These are phyloP conservation scores for Cercospora janseana DNA, from an alignment of 2,329 filamentous ascomycete genomes.

Conservation along the genomic window DNA sequence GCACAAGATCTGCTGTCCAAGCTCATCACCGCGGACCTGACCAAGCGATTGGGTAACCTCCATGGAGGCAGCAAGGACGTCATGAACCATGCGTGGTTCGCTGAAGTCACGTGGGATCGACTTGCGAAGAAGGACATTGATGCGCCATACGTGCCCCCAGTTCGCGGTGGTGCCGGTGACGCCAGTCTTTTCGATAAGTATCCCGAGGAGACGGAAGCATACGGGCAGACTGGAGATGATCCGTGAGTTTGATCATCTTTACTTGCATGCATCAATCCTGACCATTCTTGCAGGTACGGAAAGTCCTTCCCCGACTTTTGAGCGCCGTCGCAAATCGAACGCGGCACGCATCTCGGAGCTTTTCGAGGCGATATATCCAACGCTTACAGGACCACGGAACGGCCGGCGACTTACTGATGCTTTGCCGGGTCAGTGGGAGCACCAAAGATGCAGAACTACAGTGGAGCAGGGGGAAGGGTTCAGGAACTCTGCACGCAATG, in stretches of 20 bases:
- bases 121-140: constrained; percentile 95
- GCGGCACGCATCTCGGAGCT: background rate
- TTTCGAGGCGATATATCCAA: constrained; percentile 6
- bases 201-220: constrained; percentile 92
- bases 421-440: constrained; percentile 6
- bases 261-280: constrained; percentile 10
- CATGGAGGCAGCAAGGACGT: constrained; percentile 89
- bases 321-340: background rate
- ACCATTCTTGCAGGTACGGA: constrained; percentile 57
- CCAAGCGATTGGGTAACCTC: constrained; percentile 90
- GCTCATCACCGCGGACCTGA: constrained; percentile 90
- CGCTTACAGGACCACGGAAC: constrained; percentile 11
- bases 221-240: constrained; percentile 75
- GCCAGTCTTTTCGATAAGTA: constrained; percentile 98
- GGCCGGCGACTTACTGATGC: constrained; percentile 1
- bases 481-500: constrained; percentile 1
- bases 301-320: constrained; percentile 75
- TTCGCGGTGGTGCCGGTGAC: constrained; percentile 89
- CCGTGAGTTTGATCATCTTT: constrained; percentile 63
- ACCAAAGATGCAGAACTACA: constrained; percentile 7
- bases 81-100: constrained; percentile 94
- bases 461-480: constrained; percentile 1
- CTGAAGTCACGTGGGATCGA: constrained; percentile 96
- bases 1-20: constrained; percentile 89
- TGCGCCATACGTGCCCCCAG: constrained; percentile 93